These are phyloP conservation scores for Sodiomyces alkalinus DNA, from an alignment of 2,329 filamentous ascomycete genomes.

Conservation along the genomic window DNA sequence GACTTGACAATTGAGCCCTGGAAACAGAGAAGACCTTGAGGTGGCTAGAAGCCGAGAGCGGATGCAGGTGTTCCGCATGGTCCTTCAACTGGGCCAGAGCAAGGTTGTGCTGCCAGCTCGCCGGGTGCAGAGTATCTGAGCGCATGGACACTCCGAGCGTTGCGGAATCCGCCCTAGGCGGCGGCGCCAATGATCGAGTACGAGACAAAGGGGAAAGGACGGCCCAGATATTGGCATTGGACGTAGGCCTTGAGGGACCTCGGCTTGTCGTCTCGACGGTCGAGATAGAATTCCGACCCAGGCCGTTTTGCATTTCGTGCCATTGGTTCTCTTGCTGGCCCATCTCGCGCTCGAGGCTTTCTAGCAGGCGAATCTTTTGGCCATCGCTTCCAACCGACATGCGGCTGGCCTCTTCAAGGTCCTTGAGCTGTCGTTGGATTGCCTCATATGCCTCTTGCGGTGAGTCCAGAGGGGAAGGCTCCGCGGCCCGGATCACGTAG, in stretches of 20 bases:
- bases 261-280: constrained; percentile 26
- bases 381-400: constrained; percentile 22
- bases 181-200: no score
- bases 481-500: constrained; percentile 27
- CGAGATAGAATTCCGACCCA: constrained; percentile 35
- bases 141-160: no score
- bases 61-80: no score
- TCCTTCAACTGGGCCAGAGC: no score
- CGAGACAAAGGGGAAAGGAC: no score
- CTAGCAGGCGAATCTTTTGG: constrained; percentile 32
- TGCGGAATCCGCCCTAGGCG: no score
- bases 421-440: constrained; percentile 36
- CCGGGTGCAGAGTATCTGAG: no score
- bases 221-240: no score
- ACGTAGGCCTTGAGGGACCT: no score
- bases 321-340: constrained; percentile 43
- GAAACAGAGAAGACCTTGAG: constrained; percentile 15
- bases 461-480: constrained; percentile 37
- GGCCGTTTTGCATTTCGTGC: constrained; percentile 38
- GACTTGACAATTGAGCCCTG: constrained; percentile 27
- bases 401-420: constrained; percentile 25
- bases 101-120: no score
- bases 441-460: constrained; percentile 30
- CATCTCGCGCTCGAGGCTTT: constrained; percentile 47
- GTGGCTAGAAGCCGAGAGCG: no score